Base-by-base conservation (phyloP, 805 yeast genomes). In the Huiozyma naganishii region DNA sequence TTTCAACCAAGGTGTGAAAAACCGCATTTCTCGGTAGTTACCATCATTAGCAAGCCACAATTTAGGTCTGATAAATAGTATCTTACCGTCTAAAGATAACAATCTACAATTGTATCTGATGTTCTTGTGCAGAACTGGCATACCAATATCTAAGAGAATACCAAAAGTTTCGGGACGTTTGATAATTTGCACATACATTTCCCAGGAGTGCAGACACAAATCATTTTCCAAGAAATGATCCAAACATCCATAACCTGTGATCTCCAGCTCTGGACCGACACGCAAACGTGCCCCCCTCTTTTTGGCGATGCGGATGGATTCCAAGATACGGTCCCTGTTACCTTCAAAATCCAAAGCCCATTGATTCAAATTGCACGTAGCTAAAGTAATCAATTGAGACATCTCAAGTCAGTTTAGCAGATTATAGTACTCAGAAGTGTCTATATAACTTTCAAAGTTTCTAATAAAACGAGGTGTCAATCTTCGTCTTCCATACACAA, bases 321-420 rank as follows among this genome's bases (percentile, higher is more conserved):
- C 81, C 27, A 92, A 55, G 49, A 92, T 90, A 45, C 99, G 72
- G 58, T 89, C 95, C 43, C 96, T 73, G 64, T 92, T 92, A 5
- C 98, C 99, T 62, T 90, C 97, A 62, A 87, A 92, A 62, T 92
- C 99, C 43, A 92, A 71, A 0, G 98, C 96, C 99, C 99, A 92
- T 73, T 92, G 99, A 67, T 92, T 92, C 50, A 92, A 72, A 55
- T 89, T 87, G 65, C 97, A 90, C 1, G 97, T 89, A 1, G 97
- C 89, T 33, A 90, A 69, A 0, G 97, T 90, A 40, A 89, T 79
- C 45, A 83, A 73, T 43, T 86, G 92, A 1, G 94, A 89, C 96
- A 89, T 89, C 10, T 7, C 8, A 9, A 12, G 23, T 39, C 36
- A n/a, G n/a, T 4, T 17, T 17, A 17, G 23, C 23, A 17, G 23